phyloP scores from a whole-genome alignment of 2,329 filamentous ascomycete species.

The Aureobasidium musti region DNA sequence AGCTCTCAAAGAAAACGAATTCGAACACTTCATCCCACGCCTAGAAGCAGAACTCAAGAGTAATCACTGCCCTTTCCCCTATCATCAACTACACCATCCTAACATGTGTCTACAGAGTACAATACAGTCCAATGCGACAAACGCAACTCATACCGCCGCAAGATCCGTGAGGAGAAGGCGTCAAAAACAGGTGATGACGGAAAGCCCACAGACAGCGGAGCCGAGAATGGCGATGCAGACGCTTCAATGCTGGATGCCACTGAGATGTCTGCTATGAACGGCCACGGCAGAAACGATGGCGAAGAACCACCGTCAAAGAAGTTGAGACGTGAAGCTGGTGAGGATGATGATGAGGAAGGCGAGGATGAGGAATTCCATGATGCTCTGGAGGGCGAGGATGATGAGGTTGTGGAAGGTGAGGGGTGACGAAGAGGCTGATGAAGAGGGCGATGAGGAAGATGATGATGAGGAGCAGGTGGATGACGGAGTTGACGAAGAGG shows the following conservation, averaged over 20 bases:
- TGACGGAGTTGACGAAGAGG: conserved; percentile 57
- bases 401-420: conserved; percentile 54
- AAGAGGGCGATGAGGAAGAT: conserved; percentile 57
- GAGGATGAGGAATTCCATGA: conserved; percentile 50
- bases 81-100: background rate
- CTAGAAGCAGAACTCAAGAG: conserved; percentile 76
- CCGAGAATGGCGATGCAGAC: conserved; percentile 33
- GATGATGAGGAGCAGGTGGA: conserved; percentile 41
- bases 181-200: conserved; percentile 44
- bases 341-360: conserved; percentile 43
- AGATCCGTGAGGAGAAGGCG: conserved; percentile 65
- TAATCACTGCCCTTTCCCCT: conserved; percentile 47
- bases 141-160: conserved; percentile 70
- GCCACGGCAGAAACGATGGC: conserved; percentile 45
- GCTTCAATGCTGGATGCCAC: conserved; percentile 31
- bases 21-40: conserved; percentile 67
- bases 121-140: conserved; percentile 73
- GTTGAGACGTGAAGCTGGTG: conserved; percentile 49
- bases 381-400: conserved; percentile 50
- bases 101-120: conserved; percentile 58
- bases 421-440: conserved; percentile 60
- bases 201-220: conserved; percentile 61
- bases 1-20: conserved; percentile 75
- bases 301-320: conserved; percentile 54
- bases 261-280: conserved; percentile 38